phyloP scores from a whole-genome alignment of 2,329 filamentous ascomycete genomes.

The Cladophialophora immunda region DNA sequence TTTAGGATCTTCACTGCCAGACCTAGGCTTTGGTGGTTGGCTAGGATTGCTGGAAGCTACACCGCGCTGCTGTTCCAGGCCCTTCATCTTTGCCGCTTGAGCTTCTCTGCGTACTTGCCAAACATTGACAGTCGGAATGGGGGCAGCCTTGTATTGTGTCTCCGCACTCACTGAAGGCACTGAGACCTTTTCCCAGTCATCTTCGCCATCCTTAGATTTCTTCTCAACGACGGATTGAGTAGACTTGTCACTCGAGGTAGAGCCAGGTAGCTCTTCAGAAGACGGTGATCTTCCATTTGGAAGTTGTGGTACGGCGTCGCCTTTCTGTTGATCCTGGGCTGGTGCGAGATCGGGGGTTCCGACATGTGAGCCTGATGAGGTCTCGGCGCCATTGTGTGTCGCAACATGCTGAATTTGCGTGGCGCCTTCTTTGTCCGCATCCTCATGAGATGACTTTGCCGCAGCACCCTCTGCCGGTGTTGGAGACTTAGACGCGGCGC shows the following conservation, averaged over 20 bases:
- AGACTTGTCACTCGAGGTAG: slow-evolving; percentile 43
- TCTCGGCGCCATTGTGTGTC: slow-evolving; percentile 40
- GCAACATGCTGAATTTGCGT: slow-evolving; percentile 38
- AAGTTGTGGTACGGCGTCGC: slow-evolving; percentile 63
- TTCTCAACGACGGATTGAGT: slow-evolving; percentile 53
- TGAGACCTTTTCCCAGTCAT: slow-evolving; percentile 68
- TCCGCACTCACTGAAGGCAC: slow-evolving; percentile 53
- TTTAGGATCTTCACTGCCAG: slow-evolving; percentile 46
- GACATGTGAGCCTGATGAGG: slow-evolving; percentile 44
- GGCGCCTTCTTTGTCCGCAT: slow-evolving; percentile 43
- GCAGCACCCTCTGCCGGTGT: slow-evolving; percentile 56
- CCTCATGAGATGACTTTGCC: slow-evolving; percentile 22
- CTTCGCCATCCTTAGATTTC: slow-evolving; percentile 62
- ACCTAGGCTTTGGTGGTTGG: slow-evolving; percentile 43
- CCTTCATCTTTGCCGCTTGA: slow-evolving; percentile 60
- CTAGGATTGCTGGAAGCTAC: slow-evolving; percentile 29
- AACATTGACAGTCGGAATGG: slow-evolving; percentile 82
- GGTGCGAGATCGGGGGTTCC: slow-evolving; percentile 74
- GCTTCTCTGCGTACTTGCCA: slow-evolving; percentile 84
- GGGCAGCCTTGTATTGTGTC: slow-evolving; percentile 77
- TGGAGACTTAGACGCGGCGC: slow-evolving; percentile 38
- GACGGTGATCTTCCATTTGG: slow-evolving; percentile 28
- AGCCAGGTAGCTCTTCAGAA: slow-evolving; percentile 18
- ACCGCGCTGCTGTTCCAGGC: slow-evolving; percentile 41
- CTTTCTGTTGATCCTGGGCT: slow-evolving; percentile 68